Percentiles rank a stretch among this genome's conserved stretches.
Evolutionary conservation across 1,284 basidiomycete species (phyloP).

Genomic region (Grifola frondosa): DNA sequence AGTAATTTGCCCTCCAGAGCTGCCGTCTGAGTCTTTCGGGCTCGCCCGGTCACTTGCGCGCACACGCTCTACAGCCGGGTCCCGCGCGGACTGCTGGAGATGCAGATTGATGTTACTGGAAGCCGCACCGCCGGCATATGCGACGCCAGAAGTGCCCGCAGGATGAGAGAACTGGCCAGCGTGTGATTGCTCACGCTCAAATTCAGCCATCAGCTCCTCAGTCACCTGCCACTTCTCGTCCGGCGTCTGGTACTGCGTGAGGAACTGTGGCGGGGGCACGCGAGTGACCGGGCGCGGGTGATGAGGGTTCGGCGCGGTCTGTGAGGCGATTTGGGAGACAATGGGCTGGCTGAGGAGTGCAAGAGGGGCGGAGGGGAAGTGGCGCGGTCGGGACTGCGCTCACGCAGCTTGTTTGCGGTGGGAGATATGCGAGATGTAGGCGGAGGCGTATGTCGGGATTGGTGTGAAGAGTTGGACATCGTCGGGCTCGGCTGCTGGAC

Average conservation of each 20-base stretch:
- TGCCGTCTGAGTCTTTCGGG: conserved; percentile 49
- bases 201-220: conserved; percentile 65
- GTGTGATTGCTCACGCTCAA: conserved; percentile 53
- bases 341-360: conserved; percentile 32
- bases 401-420: conserved; percentile 36
- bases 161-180: conserved; percentile 23
- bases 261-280: conserved; percentile 49
- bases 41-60: conserved; percentile 52
- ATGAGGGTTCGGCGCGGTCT: conserved; percentile 37
- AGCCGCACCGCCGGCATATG: conserved; percentile 50
- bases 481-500: conserved; percentile 55
- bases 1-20: conserved; percentile 18
- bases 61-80: conserved; percentile 54
- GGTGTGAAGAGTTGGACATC: conserved; percentile 46
- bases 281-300: conserved; percentile 62
- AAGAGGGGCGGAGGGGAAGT: conserved; percentile 32
- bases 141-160: conserved; percentile 47
- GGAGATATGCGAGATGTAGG: conserved; percentile 38
- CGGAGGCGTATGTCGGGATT: conserved; percentile 42
- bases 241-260: conserved; percentile 47
- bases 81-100: conserved; percentile 44
- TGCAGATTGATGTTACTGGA: conserved; percentile 30
- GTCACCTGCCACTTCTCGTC: conserved; percentile 67
- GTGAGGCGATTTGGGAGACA: conserved; percentile 33
- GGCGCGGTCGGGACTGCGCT: conserved; percentile 32